These are phyloP conservation scores for Nothophaeocryptopus gaeumannii DNA, from an alignment of 2,329 filamentous ascomycete species.

Conservation along the genomic window DNA sequence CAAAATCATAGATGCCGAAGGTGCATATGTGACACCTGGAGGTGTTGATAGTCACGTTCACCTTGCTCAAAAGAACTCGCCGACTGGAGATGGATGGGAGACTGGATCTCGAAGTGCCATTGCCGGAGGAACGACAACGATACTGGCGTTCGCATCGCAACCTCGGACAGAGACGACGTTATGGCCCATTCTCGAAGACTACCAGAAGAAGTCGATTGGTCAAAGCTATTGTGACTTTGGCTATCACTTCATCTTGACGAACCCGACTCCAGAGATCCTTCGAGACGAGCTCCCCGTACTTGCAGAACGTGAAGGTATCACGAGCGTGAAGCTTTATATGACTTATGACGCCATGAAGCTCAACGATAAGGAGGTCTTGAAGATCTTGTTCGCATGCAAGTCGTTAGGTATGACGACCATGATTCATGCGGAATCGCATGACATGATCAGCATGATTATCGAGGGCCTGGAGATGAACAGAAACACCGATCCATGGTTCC, in stretches of 20 bases:
- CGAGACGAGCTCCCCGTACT: slow-evolving; percentile 43
- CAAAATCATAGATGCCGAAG: slow-evolving; percentile 45
- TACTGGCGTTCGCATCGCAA: slow-evolving; percentile 58
- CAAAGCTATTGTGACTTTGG: slow-evolving; percentile 57
- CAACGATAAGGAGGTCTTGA: slow-evolving; percentile 50
- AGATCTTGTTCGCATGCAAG: slow-evolving; percentile 50
- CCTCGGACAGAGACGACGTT: slow-evolving; percentile 47
- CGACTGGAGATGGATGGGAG: slow-evolving; percentile 47
- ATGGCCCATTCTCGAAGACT: slow-evolving; percentile 46
- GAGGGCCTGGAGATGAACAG: slow-evolving; percentile 41
- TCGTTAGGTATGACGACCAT: slow-evolving; percentile 48
- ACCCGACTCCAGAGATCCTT: slow-evolving; percentile 44
- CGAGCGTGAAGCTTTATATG: slow-evolving; percentile 54
- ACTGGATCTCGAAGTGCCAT: slow-evolving; percentile 55
- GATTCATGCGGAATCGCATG: slow-evolving; percentile 50
- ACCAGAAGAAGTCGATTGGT: slow-evolving; percentile 45
- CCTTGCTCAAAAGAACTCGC: slow-evolving; percentile 45
- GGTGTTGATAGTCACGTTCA: slow-evolving; percentile 53
- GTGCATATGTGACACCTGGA: slow-evolving; percentile 48
- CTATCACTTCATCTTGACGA: slow-evolving; percentile 53
- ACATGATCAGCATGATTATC: slow-evolving; percentile 47
- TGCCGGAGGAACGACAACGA: slow-evolving; percentile 58
- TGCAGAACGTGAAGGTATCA: slow-evolving; percentile 43
- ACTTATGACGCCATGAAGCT: slow-evolving; percentile 53
- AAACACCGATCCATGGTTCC: slow-evolving; percentile 45